A percentile compares a stretch with the other conserved stretches of the same genome.
phyloP scores from a whole-genome alignment of 139 green algal genomes.

The Ulvella scutata region DNA sequence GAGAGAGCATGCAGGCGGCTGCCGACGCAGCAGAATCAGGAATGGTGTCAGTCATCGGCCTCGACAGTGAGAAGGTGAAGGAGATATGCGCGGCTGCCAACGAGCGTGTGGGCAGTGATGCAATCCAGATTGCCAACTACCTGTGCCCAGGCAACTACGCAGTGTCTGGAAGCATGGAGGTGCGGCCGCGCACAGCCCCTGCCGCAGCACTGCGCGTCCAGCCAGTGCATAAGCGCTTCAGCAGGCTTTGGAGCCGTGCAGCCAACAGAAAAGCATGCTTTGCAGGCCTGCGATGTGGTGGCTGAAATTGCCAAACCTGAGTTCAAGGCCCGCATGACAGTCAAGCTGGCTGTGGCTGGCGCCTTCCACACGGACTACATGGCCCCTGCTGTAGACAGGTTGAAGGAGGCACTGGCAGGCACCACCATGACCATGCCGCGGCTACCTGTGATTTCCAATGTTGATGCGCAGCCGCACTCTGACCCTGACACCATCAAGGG shows the following conservation, averaged over 20 bases:
- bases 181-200: not conserved
- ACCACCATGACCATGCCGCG: constrained; percentile 59
- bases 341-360: constrained; percentile 82
- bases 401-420: constrained; percentile 60
- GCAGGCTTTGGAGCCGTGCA: too few relatives aligned
- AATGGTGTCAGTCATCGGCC: constrained; percentile 94
- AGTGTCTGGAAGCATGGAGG: constrained; percentile 67
- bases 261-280: too few relatives aligned
- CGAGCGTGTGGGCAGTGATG: constrained; percentile 36
- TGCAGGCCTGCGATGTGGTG: constrained; percentile 64
- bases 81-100: constrained; percentile 78
- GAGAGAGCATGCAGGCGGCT: constrained; percentile 94
- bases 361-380: constrained; percentile 98
- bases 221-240: not conserved
- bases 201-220: not conserved
- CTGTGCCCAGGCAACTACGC: constrained; percentile 97
- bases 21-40: constrained; percentile 67
- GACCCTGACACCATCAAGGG: constrained; percentile 82
- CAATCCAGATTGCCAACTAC: constrained; percentile 92
- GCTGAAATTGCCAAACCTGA: constrained; percentile 64
- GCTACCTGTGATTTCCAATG: constrained; percentile 96
- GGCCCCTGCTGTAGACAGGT: constrained; percentile 64
- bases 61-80: constrained; percentile 73
- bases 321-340: constrained; percentile 67
- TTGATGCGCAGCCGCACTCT: constrained; percentile 85